A percentile compares a stretch with the other conserved stretches of the same genome.
Conservation (phyloP, 2,329 filamentous ascomycete species). For the Ophiostoma angusticollis region DNA sequence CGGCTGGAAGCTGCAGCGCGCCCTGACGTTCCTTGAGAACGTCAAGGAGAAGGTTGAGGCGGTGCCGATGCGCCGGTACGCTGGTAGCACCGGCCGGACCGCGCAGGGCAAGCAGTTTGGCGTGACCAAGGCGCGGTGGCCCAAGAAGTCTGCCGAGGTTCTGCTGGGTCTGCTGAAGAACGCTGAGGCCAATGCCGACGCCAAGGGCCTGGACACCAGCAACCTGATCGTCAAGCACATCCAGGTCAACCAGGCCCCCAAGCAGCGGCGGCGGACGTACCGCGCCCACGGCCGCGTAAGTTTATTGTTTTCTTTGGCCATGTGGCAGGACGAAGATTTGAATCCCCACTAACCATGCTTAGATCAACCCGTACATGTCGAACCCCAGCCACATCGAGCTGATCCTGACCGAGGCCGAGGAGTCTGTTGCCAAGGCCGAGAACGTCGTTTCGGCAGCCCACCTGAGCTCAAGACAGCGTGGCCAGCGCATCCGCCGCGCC, state of each 20-base stretch:
- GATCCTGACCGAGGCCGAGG: conserved; percentile 95
- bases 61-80: conserved; percentile 95
- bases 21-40: conserved; percentile 94
- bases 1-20: conserved; percentile 95
- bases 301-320: conserved; percentile 20
- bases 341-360: conserved; percentile 2
- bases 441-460: conserved; percentile 53
- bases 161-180: conserved; percentile 95
- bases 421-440: conserved; percentile 85
- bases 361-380: conserved; percentile 99
- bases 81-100: conserved; percentile 86
- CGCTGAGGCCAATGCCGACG: conserved; percentile 91
- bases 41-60: conserved; percentile 95
- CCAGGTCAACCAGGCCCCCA: conserved; percentile 99
- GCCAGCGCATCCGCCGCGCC: conserved; percentile 50
- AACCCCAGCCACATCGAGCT: conserved; percentile 99
- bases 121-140: conserved; percentile 96
- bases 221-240: conserved; percentile 99
- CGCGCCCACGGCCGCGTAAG: conserved; percentile 99
- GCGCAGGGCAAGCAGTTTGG: conserved; percentile 99
- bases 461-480: conserved; percentile 88
- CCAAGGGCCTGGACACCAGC: conserved; percentile 93
- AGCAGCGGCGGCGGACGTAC: conserved; percentile 98
- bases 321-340: background rate
- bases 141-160: conserved; percentile 98